Evolutionary conservation across 2,329 filamentous ascomycete genomes (phyloP), one percentile per base, ranked within the genome.

Genomic region (Penicillium sp.): DNA sequence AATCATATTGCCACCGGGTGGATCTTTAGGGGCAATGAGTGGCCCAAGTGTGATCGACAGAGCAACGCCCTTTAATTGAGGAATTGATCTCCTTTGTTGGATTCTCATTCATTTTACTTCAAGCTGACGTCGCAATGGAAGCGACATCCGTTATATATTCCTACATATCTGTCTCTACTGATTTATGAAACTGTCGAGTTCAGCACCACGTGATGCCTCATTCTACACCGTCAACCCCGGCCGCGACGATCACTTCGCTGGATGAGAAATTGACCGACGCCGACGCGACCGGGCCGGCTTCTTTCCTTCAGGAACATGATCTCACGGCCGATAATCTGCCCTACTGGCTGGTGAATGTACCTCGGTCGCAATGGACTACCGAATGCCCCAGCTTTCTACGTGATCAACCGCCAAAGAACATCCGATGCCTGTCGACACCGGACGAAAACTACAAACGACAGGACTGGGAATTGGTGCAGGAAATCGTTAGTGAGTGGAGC

Each of bases 261-360:
- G 57, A 63, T 38, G 56, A 59, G 43, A 62, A 56, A 47, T 38
- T 59, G 6, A 49, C 54, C 24, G 44, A 59, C 18, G 46, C 58
- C 15, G 52, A 60, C 41, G 32, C 49, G 27, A 44, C 45, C 25
- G 41, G 43, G 9, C 50, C 59, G 8, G 50, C 49, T 6, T 46
- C 39, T 4, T 46, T 54, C 24, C 44, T 59, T 7, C 44, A 55
- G 3, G 29, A 59, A 3, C 41, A 46, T 23, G 47, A 23, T 28
- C 20, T 57, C 29, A 44, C 47, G 9, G 28, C 51, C 20, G 55
- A 59, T 33, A 51, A 53, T 4, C 55, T 78, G 23, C 84, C 86
- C 0, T 95, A 86, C 74, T 95, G 90, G 90, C 86, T 92, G 55
- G 78, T 87, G 69, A 95, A 95, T 68, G 73, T 95, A 13, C 82